Evolutionary conservation across 495 filamentous ascomycete species (phyloP), one percentile per base, ranked within the genome.

Genomic region (Penicillium coffeae): DNA sequence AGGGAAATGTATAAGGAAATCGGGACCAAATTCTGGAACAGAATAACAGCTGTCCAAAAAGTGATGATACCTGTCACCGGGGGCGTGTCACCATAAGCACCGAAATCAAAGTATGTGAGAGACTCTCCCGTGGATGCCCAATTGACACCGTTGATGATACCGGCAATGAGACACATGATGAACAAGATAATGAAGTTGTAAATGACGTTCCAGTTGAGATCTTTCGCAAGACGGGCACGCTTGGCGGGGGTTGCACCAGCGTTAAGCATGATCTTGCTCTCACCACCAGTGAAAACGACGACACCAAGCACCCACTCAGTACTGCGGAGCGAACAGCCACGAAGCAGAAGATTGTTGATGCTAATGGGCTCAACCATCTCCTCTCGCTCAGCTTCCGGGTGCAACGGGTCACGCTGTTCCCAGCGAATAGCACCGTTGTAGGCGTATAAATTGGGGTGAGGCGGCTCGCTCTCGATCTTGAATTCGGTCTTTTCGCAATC

Each of bases 191-290:
- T 71, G 64, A 99, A 97, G 70, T 99, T 99, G 79, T 90, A 90
- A 50, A 96, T 82, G 63, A 99, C 93, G 66, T 96, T 93, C 84
- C 90, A 94, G 68, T 97, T 97, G 38, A 99, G 74, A 60, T 96
- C 90, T 54, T 87, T 86, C 30, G 89, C 85, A 60, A 99, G 90
- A 39, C 88, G 82, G 36, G 94, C 80, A 51, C 92, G 85, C 71
- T 99, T 99, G 54, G 83, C 94, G 8, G 94, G 94, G n/a, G 94
- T 97, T 38, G 89, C 88, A 45, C 94, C 94, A 9, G 94, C 86
- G 64, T 99, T 99, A 70, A 96, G 85, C 94, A 99, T 99, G 65
- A 97, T 97, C 73, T 97, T 99, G 16, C 94, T 96, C 58, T 99
- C 94, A 56, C 87, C 85, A 33, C 94, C 94, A 19, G 94, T 99